These are phyloP conservation scores for Annulohypoxylon truncatum DNA, from an alignment of 2,329 filamentous ascomycete genomes.

Conservation along the genomic window DNA sequence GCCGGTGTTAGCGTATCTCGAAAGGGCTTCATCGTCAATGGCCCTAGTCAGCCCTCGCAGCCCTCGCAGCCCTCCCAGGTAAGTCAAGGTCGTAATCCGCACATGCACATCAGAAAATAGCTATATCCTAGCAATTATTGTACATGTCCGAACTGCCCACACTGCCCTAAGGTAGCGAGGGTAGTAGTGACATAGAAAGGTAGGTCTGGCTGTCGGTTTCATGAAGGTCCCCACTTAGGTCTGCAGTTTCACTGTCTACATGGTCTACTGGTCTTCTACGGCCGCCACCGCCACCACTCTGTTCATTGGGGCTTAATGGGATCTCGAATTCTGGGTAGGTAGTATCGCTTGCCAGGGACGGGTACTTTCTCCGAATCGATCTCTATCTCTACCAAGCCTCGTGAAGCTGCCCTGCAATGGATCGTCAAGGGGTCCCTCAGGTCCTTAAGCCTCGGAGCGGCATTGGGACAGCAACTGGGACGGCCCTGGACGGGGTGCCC, in stretches of 20 bases:
- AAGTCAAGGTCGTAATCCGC: conserved; percentile 42
- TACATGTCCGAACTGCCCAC: conserved; percentile 30
- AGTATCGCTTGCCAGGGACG: conserved; percentile 43
- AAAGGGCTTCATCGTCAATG: conserved; percentile 21
- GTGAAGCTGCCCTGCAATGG: conserved; percentile 45
- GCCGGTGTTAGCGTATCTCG: conserved; percentile 29
- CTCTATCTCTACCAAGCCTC: conserved; percentile 45
- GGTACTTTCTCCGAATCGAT: conserved; percentile 44
- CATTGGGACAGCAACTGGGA: conserved; percentile 29
- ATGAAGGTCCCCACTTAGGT: conserved; percentile 48
- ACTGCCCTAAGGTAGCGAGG: conserved; percentile 26
- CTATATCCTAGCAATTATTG: conserved; percentile 27
- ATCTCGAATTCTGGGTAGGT: conserved; percentile 36
- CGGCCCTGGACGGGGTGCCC: conserved; percentile 17
- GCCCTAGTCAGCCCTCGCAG: conserved; percentile 11
- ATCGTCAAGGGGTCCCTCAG: conserved; percentile 42
- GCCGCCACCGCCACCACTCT: conserved; percentile 51
- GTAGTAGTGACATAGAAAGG: conserved; percentile 30
- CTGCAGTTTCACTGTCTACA: conserved; percentile 47
- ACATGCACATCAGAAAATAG: conserved; percentile 48
- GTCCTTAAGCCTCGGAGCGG: conserved; percentile 34
- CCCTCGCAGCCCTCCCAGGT: conserved; percentile 9
- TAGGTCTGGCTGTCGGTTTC: conserved; percentile 47
- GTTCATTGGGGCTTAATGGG: conserved; percentile 43
- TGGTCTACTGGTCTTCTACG: conserved; percentile 26